These are phyloP conservation scores for Penicillium thymicola DNA, from an alignment of 2,329 filamentous ascomycete genomes.

Conservation along the genomic window DNA sequence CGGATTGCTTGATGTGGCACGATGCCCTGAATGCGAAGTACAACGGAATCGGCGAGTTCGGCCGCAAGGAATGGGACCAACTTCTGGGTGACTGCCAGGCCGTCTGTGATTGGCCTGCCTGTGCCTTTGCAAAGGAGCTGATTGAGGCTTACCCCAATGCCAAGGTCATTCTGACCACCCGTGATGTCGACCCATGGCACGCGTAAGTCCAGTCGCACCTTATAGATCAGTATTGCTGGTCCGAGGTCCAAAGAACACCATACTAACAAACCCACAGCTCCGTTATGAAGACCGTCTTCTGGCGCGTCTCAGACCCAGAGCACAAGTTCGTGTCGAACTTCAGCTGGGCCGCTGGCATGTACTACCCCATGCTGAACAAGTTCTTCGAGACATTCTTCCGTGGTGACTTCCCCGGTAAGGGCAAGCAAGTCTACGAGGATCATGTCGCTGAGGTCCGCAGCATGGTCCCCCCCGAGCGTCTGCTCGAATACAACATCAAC, in stretches of 20 bases:
- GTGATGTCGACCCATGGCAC: slow-evolving; percentile 64
- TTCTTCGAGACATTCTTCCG: slow-evolving; percentile 68
- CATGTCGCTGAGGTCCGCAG: slow-evolving; percentile 54
- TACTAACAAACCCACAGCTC: slow-evolving; percentile 36
- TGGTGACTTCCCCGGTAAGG: slow-evolving; percentile 63
- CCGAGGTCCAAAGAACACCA: background rate
- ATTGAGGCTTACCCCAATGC: slow-evolving; percentile 70
- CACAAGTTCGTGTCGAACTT: slow-evolving; percentile 54
- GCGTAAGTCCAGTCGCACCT: slow-evolving; percentile 30
- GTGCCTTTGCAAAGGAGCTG: slow-evolving; percentile 66
- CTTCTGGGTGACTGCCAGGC: slow-evolving; percentile 64
- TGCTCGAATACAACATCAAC: slow-evolving; percentile 54
- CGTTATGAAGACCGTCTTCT: slow-evolving; percentile 65
- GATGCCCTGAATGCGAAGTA: slow-evolving; percentile 64
- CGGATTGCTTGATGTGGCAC: slow-evolving; percentile 67
- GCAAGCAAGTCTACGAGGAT: slow-evolving; percentile 60
- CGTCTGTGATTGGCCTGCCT: slow-evolving; percentile 67
- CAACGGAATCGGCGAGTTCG: slow-evolving; percentile 60
- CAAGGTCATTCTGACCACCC: slow-evolving; percentile 66
- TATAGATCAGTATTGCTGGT: background rate
- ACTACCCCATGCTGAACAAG: slow-evolving; percentile 67
- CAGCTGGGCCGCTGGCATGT: slow-evolving; percentile 65
- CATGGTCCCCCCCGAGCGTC: slow-evolving; percentile 48
- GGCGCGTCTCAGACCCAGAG: slow-evolving; percentile 64
- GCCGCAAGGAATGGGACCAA: slow-evolving; percentile 66